Base-by-base conservation (phyloP, 75 land plant species). In the Ceratopteris richardii region DNA sequence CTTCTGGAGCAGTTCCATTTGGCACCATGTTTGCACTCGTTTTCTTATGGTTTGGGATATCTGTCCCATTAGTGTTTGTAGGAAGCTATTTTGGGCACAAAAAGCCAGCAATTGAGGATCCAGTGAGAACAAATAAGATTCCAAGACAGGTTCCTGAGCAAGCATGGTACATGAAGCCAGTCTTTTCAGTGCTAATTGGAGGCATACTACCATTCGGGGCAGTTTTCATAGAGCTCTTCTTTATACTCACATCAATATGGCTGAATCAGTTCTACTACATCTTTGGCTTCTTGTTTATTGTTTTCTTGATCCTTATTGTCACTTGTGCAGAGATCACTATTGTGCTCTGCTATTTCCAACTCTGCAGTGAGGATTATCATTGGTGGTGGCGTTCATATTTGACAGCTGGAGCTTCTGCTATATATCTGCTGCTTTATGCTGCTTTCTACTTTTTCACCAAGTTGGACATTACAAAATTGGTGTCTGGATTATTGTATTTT, bases 311-410 rank as follows among this genome's bases (percentile, higher is more conserved):
- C 39, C 81, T 80, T 20, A 56, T 77, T 16, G 64, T 80, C 58
- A 80, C 82, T 0, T 77, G 82, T 52, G 81, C 82, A 2, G 82
- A 80, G 62, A 80, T 77, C 54, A 80, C 82, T 0, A 77, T 80
- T 30, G 82, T 80, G 37, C 79, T 75, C 29, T 79, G 80, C 69
- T 78, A 74, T 48, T 78, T 78, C 67, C 80, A 78, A 72, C 69
- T 79, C 5, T 79, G 81, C 61, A 80, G 83, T 55, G 83, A 80
- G 67, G 83, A 80, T 40, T 80, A 80, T 25, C 64, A 61, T 14
- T 80, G 82, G 83, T 80, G 83, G 83, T 80, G 83, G 83, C 71
- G 78, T 52, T 57, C 82, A 18, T 79, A 79, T 58, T 44, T 76
- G 47, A 79, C 82, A 1, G 60, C 82, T 20, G 82, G 82, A 1